These are phyloP conservation scores for Candida wancherniae DNA, from an alignment of 805 yeast genomes.

Conservation along the genomic window DNA sequence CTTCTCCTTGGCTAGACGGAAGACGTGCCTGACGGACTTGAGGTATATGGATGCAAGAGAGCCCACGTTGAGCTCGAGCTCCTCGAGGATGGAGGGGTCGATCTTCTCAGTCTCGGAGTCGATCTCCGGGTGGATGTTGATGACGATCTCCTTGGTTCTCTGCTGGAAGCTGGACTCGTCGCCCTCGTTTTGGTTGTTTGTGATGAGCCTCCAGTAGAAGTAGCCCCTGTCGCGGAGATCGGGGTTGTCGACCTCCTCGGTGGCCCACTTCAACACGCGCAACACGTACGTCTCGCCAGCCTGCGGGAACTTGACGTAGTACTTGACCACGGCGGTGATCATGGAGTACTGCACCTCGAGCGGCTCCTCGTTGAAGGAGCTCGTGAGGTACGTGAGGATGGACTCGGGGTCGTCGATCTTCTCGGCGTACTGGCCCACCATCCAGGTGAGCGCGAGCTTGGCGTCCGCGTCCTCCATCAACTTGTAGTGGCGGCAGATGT, in stretches of 20 bases:
- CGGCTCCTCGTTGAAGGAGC: constrained; percentile 56
- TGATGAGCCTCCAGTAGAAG: constrained; percentile 78
- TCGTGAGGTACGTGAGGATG: constrained; percentile 38
- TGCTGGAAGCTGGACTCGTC: constrained; percentile 38
- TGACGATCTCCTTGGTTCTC: constrained; percentile 45
- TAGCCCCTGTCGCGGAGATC: constrained; percentile 83
- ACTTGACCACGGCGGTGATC: constrained; percentile 69
- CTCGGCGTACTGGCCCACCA: constrained; percentile 66
- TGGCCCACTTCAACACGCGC: constrained; percentile 56
- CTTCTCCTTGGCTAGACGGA: constrained; percentile 56
- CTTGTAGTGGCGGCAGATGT: constrained; percentile 30
- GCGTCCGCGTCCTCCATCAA: constrained; percentile 72
- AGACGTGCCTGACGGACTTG: constrained; percentile 78
- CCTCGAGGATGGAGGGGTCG: constrained; percentile 69
- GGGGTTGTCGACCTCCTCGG: constrained; percentile 74
- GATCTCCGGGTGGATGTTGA: constrained; percentile 59
- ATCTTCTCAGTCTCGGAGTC: constrained; percentile 63
- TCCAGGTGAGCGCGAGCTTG: constrained; percentile 76
- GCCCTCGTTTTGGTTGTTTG: constrained; percentile 25
- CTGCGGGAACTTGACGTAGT: constrained; percentile 54
- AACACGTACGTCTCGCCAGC: constrained; percentile 55
- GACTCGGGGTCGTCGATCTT: constrained; percentile 39
- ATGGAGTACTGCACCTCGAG: constrained; percentile 69
- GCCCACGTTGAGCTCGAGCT: constrained; percentile 77
- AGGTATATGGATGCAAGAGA: constrained; percentile 77